Percentiles rank a stretch among this genome's conserved stretches.
These are phyloP conservation scores for Eutrema japonicum DNA, from an alignment of 345 rosid species.

Conservation along the genomic window DNA sequence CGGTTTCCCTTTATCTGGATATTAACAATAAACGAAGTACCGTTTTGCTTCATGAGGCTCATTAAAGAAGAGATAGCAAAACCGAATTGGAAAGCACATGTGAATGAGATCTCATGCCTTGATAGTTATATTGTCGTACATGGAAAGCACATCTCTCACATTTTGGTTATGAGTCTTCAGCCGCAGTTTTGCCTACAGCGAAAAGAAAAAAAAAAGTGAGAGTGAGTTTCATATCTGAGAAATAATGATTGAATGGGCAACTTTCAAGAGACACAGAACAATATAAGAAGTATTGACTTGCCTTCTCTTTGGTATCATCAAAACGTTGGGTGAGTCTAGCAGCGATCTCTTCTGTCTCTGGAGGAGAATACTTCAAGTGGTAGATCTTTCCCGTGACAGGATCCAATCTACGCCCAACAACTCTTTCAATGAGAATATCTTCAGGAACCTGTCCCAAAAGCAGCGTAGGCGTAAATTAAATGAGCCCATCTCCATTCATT, in stretches of 20 bases:
- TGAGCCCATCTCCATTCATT: background rate
- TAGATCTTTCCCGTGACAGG: constrained; percentile 94
- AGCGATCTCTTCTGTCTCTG: constrained; percentile 84
- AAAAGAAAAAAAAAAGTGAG: background rate
- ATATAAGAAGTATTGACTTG: constrained; percentile 40
- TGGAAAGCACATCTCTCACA: constrained; percentile 82
- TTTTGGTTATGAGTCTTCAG: constrained; percentile 76
- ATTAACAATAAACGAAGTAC: background rate
- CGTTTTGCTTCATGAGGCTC: constrained; percentile 21
- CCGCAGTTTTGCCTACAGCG: constrained; percentile 76
- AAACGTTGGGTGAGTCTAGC: constrained; percentile 86
- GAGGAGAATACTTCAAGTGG: constrained; percentile 89
- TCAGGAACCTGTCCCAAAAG: constrained; percentile 74
- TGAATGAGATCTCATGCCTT: constrained; percentile 58
- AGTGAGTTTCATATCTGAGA: background rate
- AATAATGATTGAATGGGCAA: background rate
- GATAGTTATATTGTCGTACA: constrained; percentile 71
- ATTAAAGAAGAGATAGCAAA: constrained; percentile 3
- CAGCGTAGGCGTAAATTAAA: constrained; percentile 22
- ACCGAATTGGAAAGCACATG: constrained; percentile 28
- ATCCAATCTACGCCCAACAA: constrained; percentile 88
- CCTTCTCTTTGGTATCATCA: constrained; percentile 98
- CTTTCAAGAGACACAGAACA: background rate
- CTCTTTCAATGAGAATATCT: constrained; percentile 89
- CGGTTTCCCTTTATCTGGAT: constrained; percentile 67